These are phyloP conservation scores for Malassezia japonica DNA, from an alignment of 1,284 basidiomycete species.

Conservation along the genomic window DNA sequence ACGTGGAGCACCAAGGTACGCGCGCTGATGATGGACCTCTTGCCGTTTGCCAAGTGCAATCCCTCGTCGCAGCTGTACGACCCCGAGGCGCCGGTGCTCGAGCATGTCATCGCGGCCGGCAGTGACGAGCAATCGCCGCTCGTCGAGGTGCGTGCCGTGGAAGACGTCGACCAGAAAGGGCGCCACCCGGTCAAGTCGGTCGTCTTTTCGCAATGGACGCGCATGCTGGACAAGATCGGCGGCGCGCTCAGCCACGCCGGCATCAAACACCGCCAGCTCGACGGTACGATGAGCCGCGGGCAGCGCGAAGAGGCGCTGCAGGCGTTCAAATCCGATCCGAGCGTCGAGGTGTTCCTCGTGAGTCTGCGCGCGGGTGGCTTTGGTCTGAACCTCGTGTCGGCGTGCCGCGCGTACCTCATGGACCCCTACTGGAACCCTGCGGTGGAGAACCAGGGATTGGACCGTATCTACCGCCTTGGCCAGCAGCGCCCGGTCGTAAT, in stretches of 20 bases:
- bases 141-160: conserved; percentile 3
- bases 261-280: conserved; percentile 33
- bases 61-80: conserved; percentile 32
- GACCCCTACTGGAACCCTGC: conserved; percentile 97
- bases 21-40: conserved; percentile 36
- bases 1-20: conserved; percentile 36
- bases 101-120: conserved; percentile 26
- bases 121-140: not conserved
- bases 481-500: conserved; percentile 39
- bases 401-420: conserved; percentile 72
- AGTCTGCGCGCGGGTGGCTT: conserved; percentile 44
- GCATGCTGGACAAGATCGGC: conserved; percentile 43
- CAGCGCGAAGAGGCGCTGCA: conserved; percentile 30
- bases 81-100: conserved; percentile 30
- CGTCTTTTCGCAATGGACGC: conserved; percentile 52
- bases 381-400: conserved; percentile 62
- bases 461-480: conserved; percentile 43
- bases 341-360: conserved; percentile 41
- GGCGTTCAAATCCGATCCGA: conserved; percentile 29
- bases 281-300: conserved; percentile 39
- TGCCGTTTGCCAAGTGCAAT: conserved; percentile 44
- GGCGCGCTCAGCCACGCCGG: conserved; percentile 31
- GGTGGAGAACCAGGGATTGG: conserved; percentile 57
- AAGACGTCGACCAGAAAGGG: conserved; percentile 1
- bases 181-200: conserved; percentile 41